Evolutionary conservation across 2,329 filamentous ascomycete genomes (phyloP).

Genomic region (Aschersonia sp.): DNA sequence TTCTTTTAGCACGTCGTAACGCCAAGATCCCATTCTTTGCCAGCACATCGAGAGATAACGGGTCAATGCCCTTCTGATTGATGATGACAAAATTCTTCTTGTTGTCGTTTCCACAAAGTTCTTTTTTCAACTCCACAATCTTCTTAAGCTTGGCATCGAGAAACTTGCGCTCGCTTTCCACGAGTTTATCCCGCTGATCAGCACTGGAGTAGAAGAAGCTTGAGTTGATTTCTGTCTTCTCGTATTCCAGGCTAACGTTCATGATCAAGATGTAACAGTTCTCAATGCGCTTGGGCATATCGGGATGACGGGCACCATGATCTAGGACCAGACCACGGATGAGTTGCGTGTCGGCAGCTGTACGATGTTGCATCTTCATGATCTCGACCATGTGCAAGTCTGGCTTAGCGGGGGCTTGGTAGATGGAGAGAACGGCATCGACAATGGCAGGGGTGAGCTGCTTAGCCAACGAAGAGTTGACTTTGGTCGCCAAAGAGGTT

Average conservation of each 20-base stretch:
- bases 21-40: slow-evolving; percentile 98
- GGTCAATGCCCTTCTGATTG: slow-evolving; percentile 99
- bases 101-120: slow-evolving; percentile 83
- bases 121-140: slow-evolving; percentile 96
- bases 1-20: slow-evolving; percentile 84
- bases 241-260: slow-evolving; percentile 95
- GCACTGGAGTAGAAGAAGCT: slow-evolving; percentile 97
- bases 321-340: slow-evolving; percentile 88
- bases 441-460: slow-evolving; percentile 92
- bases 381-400: slow-evolving; percentile 99
- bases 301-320: slow-evolving; percentile 89
- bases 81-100: slow-evolving; percentile 96
- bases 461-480: slow-evolving; percentile 77
- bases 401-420: slow-evolving; percentile 77
- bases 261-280: slow-evolving; percentile 91
- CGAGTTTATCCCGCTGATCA: slow-evolving; percentile 92
- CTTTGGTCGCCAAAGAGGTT: slow-evolving; percentile 89
- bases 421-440: slow-evolving; percentile 89
- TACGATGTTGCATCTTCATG: slow-evolving; percentile 99
- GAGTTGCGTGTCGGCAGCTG: slow-evolving; percentile 87
- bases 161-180: slow-evolving; percentile 91
- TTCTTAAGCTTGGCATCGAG: slow-evolving; percentile 94
- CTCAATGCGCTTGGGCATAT: slow-evolving; percentile 94
- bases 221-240: slow-evolving; percentile 98
- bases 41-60: slow-evolving; percentile 84